Base-by-base conservation (phyloP, 2,329 filamentous ascomycete species). In the Xylaria sp. region DNA sequence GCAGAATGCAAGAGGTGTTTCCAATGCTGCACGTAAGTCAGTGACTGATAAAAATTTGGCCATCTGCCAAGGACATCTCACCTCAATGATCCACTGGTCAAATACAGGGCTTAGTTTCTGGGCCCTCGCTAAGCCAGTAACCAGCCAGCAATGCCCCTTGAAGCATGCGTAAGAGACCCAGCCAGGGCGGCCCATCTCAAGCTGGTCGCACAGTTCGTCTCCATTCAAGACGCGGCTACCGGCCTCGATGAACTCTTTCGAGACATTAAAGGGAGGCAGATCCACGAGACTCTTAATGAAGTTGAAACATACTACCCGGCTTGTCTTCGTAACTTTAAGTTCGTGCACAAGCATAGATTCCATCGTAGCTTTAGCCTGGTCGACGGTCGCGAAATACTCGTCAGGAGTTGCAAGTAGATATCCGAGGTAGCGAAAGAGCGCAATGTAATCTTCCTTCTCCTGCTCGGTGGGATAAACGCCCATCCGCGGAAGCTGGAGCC, bases 361-460 rank as follows among this genome's bases (percentile, higher is more conserved):
- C 78, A 80, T 80, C 0, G 74, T 75, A 0, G 76, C 77, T 51
- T 75, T 78, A 5, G 77, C 78, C 4, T 73, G 67, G 0, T 69
- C 56, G 0, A 72, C 70, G 0, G 71, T 74, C 0, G 53, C 64
- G 47, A 79, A 77, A 42, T 76, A 73, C 19, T 75, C 69, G 12
- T 75, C 39, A 0, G 77, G 77, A 0, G 76, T 75, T 4, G 72
- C 78, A 4, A 79, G 67, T 1, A 80, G 65, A 64, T 80, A 75
- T 0, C 72, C 76, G 1, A 79, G 64, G 42, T 78, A 79, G 17
- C 79, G 71, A 51, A 72, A 92, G 0, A 92, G 79, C 0, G 89
- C 89, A 48, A 90, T 84, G 73, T 91, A 92, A 71, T 92, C 89
- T 9, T 78, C 78, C 1, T 85, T 85, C 70, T 92, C 90, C 67